phyloP scores from a whole-genome alignment of 106 monocot genomes.

The Platanthera guangdongensis region DNA sequence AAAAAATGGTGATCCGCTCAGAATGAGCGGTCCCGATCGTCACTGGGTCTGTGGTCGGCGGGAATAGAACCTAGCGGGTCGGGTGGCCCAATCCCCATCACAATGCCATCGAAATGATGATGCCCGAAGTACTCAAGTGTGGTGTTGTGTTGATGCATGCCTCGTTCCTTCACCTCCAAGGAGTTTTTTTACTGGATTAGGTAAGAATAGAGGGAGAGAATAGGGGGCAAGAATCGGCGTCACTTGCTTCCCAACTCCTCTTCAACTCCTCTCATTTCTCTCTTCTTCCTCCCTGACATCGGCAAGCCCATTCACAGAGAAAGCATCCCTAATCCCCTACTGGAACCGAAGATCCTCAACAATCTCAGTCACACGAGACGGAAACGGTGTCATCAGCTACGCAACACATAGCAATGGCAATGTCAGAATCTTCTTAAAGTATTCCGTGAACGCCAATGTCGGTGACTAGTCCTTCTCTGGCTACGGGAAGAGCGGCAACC shows the following conservation, averaged over 20 bases:
- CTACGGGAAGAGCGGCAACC: conserved; percentile 55
- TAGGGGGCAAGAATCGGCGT: no score
- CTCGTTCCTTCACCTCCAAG: no score
- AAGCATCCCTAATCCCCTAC: conserved; percentile 60
- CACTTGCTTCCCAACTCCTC: neutral
- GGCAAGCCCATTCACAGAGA: conserved; percentile 52
- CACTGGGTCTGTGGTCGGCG: no score
- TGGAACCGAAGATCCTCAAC: conserved; percentile 64
- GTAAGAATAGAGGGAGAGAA: no score
- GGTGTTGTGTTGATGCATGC: no score
- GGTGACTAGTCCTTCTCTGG: conserved; percentile 60
- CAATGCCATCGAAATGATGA: no score
- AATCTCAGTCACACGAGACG: conserved; percentile 26
- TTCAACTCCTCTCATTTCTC: neutral
- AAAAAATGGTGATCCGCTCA: no score
- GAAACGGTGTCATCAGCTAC: conserved; percentile 76
- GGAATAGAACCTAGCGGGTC: no score
- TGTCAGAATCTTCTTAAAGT: conserved; percentile 28
- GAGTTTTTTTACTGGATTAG: no score
- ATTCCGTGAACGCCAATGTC: conserved; percentile 57
- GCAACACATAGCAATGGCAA: conserved; percentile 34
- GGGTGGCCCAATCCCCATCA: no score
- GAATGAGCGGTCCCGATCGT: no score
- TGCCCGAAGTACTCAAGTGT: no score
- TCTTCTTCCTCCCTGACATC: conserved; percentile 1